phyloP scores from a whole-genome alignment of 2,329 filamentous ascomycete genomes.

The Colletotrichum sp. region DNA sequence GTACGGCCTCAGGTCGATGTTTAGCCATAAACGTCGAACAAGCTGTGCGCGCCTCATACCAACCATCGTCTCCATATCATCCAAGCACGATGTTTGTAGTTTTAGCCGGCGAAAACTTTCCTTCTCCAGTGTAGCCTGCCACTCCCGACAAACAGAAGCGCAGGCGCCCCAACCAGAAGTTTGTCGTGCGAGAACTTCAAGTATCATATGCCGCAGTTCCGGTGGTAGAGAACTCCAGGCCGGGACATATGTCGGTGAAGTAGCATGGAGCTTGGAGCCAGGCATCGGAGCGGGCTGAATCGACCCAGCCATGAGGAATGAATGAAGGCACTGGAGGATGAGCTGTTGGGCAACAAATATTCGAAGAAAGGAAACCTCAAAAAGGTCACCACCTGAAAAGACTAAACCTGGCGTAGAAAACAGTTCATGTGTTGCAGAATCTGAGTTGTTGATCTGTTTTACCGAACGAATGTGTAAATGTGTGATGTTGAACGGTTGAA shows the following conservation, averaged over 20 bases:
- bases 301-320: not conserved
- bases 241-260: not conserved
- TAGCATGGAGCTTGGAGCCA: not conserved
- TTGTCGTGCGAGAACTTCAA: not conserved
- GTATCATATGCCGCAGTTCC: not conserved
- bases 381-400: too few species aligned
- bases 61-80: constrained; percentile 25
- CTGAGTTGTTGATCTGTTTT: rapidly evolving
- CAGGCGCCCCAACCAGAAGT: constrained; percentile 33
- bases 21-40: constrained; percentile 33
- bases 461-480: rapidly evolving
- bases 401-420: not conserved
- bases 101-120: constrained; percentile 32
- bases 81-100: constrained; percentile 28
- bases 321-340: not conserved
- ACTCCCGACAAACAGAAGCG: constrained; percentile 40
- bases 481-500: not conserved
- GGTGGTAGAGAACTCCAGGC: not conserved
- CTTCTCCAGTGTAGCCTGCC: constrained; percentile 34
- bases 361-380: not conserved
- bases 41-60: constrained; percentile 21
- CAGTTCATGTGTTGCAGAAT: not conserved
- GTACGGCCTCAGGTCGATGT: constrained; percentile 34
- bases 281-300: not conserved
- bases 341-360: not conserved